Conservation (phyloP, 2,329 filamentous ascomycete genomes). For the Xylariaceae sp. region DNA sequence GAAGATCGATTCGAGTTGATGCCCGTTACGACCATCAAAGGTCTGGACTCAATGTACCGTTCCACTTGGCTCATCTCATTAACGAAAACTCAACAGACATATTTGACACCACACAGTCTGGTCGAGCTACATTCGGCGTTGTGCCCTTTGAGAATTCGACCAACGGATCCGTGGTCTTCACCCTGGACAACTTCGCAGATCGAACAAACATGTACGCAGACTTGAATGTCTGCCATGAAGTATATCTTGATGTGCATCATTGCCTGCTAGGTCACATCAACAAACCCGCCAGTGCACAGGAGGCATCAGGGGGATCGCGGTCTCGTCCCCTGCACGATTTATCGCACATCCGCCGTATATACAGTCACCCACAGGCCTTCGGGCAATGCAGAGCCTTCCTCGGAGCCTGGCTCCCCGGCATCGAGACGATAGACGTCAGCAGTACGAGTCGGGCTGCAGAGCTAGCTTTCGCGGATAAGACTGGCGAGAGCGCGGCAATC, state of each 20-base stretch:
- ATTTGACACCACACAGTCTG: conserved; percentile 71
- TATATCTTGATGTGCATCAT: conserved; percentile 84
- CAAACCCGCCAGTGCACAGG: conserved; percentile 40
- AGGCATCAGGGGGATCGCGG: conserved; percentile 25
- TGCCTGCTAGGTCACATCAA: conserved; percentile 65
- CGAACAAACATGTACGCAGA: conserved; percentile 59
- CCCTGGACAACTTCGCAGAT: conserved; percentile 84
- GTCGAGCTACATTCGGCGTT: conserved; percentile 65
- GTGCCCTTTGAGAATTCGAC: conserved; percentile 96
- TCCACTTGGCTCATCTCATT: too few species aligned
- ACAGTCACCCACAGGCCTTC: conserved; percentile 94
- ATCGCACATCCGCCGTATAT: conserved; percentile 67
- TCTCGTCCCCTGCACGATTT: conserved; percentile 49
- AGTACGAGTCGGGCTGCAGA: conserved; percentile 81
- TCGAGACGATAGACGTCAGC: conserved; percentile 78
- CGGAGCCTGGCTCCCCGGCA: conserved; percentile 60
- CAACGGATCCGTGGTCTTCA: conserved; percentile 88
- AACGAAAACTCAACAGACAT: conserved; percentile 53
- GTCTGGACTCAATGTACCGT: conserved; percentile 21
- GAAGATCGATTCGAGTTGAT: conserved; percentile 44
- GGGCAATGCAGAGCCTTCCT: conserved; percentile 84
- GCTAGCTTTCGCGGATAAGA: conserved; percentile 59
- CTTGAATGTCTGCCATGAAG: conserved; percentile 75
- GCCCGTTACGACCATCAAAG: conserved; percentile 50
- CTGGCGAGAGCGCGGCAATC: conserved; percentile 66